These are phyloP conservation scores for Arabis alpina DNA, from an alignment of 345 rosid genomes.

Conservation along the genomic window DNA sequence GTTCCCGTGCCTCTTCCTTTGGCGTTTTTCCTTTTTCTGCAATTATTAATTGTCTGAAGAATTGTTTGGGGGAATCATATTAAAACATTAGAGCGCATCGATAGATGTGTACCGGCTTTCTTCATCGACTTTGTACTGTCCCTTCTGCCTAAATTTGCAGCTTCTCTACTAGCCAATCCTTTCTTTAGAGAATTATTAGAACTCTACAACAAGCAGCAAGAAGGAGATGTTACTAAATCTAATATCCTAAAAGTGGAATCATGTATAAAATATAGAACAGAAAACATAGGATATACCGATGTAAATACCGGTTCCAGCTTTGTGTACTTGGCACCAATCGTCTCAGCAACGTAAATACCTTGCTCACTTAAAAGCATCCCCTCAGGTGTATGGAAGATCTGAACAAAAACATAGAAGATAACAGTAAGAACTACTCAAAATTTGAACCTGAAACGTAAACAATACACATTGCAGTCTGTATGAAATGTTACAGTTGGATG, in stretches of 20 bases:
- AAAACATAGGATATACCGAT: constrained; percentile 11
- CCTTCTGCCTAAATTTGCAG: constrained; percentile 59
- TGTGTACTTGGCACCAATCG: constrained; percentile 65
- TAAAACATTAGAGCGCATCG: constrained; percentile 21
- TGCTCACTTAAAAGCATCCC: constrained; percentile 86
- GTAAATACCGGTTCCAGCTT: constrained; percentile 58
- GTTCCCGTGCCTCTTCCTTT: constrained; percentile 93
- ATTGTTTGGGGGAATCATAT: neutral
- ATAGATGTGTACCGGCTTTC: constrained; percentile 62
- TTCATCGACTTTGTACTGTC: constrained; percentile 66
- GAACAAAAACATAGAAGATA: constrained; percentile 29
- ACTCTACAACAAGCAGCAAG: constrained; percentile 32
- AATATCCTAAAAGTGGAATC: constrained; percentile 21
- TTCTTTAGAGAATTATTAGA: constrained; percentile 65
- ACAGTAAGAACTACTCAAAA: constrained; percentile 20
- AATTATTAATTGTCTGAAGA: constrained; percentile 29
- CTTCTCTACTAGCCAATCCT: constrained; percentile 64
- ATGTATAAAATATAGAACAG: neutral
- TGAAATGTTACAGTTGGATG: constrained; percentile 11
- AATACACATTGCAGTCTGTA: constrained; percentile 4
- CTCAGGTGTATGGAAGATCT: constrained; percentile 90
- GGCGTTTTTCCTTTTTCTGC: constrained; percentile 89
- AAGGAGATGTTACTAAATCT: constrained; percentile 49
- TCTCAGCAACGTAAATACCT: constrained; percentile 87
- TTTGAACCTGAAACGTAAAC: constrained; percentile 17